Evolutionary conservation across 176 grass and related monocot genomes (phyloP).

Genomic region (Triticum dicoccoides): DNA sequence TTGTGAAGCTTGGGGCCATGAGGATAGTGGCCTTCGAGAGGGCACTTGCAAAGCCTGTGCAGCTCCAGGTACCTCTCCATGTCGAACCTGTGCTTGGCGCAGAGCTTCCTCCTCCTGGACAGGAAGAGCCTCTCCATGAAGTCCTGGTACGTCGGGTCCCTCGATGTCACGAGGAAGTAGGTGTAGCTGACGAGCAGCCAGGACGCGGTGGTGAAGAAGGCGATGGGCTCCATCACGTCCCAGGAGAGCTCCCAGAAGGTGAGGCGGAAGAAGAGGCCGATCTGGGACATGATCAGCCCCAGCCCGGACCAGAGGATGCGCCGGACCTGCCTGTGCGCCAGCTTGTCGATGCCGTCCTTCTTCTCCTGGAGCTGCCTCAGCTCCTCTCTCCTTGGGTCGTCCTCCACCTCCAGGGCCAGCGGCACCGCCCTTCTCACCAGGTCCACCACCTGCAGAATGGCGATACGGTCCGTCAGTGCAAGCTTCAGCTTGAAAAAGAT

Average conservation of each 20-base stretch:
- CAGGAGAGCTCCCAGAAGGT: slow-evolving; percentile 73
- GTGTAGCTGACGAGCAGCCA: slow-evolving; percentile 49
- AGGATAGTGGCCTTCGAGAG: slow-evolving; percentile 31
- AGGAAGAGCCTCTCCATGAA: slow-evolving; percentile 55
- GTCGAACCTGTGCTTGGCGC: slow-evolving; percentile 34
- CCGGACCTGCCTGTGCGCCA: slow-evolving; percentile 63
- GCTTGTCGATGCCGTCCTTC: slow-evolving; percentile 58
- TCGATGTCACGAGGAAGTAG: slow-evolving; percentile 68
- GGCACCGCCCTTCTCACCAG: slow-evolving; percentile 56
- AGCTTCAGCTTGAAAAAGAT: not conserved
- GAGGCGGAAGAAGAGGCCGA: slow-evolving; percentile 51
- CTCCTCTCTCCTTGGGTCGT: slow-evolving; percentile 49
- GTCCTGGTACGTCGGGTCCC: slow-evolving; percentile 55
- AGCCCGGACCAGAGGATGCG: slow-evolving; percentile 60
- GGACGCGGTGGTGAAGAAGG: slow-evolving; percentile 47
- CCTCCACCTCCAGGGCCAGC: slow-evolving; percentile 24
- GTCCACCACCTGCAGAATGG: slow-evolving; percentile 45
- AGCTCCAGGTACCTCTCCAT: slow-evolving; percentile 53
- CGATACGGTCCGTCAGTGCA: not conserved
- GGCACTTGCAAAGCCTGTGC: slow-evolving; percentile 46
- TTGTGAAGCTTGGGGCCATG: slow-evolving; percentile 19
- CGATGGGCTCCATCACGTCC: slow-evolving; percentile 68
- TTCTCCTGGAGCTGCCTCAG: slow-evolving; percentile 42
- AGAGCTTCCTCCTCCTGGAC: slow-evolving; percentile 51
- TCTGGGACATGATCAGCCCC: slow-evolving; percentile 41